Conservation (phyloP, 2,329 filamentous ascomycete genomes). For the Orbilia ellipsospora region DNA sequence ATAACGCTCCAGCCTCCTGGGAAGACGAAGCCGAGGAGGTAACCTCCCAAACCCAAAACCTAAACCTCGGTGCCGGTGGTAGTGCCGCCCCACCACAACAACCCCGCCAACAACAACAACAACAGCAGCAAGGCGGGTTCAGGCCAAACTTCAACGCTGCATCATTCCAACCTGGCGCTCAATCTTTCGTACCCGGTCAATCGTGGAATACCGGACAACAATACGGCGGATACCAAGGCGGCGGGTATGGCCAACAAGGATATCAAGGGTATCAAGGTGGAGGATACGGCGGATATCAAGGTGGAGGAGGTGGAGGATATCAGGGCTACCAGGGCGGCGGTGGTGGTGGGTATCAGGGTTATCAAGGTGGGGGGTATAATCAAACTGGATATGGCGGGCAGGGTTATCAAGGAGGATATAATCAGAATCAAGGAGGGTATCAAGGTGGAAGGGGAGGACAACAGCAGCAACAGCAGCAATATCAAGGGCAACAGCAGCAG, state of each 20-base stretch:
- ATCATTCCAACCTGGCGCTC: constrained; percentile 74
- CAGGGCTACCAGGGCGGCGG: constrained; percentile 55
- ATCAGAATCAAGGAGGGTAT: constrained; percentile 60
- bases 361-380: constrained; percentile 61
- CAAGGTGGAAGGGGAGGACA: constrained; percentile 56
- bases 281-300: constrained; percentile 66
- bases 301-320: constrained; percentile 65
- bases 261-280: constrained; percentile 62
- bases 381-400: constrained; percentile 62
- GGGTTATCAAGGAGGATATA: constrained; percentile 68
- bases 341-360: constrained; percentile 61
- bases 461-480: constrained; percentile 56
- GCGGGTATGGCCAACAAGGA: constrained; percentile 59
- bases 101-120: constrained; percentile 68
- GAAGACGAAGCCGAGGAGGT: constrained; percentile 76
- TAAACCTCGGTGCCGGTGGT: constrained; percentile 69
- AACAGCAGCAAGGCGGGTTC: constrained; percentile 60
- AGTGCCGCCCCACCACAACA: constrained; percentile 71
- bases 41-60: constrained; percentile 76
- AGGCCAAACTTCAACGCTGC: constrained; percentile 62
- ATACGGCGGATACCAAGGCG: constrained; percentile 64
- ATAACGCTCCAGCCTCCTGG: constrained; percentile 80
- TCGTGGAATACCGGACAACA: constrained; percentile 67
- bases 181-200: constrained; percentile 78
- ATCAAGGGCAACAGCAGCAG: constrained; percentile 64